Conservation (phyloP, 371 early-diverging fungal genomes). For the Mortierella sp. region DNA sequence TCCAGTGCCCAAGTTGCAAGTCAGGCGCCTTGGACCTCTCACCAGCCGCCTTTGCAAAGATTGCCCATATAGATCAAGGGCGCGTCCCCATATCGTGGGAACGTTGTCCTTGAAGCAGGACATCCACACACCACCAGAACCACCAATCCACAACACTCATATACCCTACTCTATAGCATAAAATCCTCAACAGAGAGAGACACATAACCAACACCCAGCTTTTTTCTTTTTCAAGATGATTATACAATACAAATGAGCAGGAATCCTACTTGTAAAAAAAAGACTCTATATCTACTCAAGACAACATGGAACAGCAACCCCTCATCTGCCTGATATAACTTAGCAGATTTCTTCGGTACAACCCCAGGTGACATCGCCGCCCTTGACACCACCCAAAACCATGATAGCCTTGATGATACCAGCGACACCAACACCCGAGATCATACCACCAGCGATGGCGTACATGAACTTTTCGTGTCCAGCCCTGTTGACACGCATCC, state of each 20-base stretch:
- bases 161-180: neutral
- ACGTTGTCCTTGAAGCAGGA: conserved; percentile 13
- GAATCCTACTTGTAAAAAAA: too few relatives aligned
- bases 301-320: too few relatives aligned
- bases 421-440: conserved; percentile 72
- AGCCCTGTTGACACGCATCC: conserved; percentile 57
- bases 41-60: conserved; percentile 65
- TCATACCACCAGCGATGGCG: conserved; percentile 75
- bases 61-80: conserved; percentile 61
- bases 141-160: neutral
- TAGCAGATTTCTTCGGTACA: conserved; percentile 33
- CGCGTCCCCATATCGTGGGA: conserved; percentile 64
- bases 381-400: conserved; percentile 52
- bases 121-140: neutral
- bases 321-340: too few relatives aligned
- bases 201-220: too few relatives aligned
- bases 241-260: too few relatives aligned
- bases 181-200: too few relatives aligned
- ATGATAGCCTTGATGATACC: conserved; percentile 72
- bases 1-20: conserved; percentile 66
- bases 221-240: too few relatives aligned
- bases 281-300: too few relatives aligned
- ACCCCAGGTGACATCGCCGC: conserved; percentile 19
- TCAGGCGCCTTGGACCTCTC: conserved; percentile 67
- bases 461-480: conserved; percentile 64